Evolutionary conservation across 1,139 yeast species (phyloP).

Genomic region (Saccharomyces pastorianus): DNA sequence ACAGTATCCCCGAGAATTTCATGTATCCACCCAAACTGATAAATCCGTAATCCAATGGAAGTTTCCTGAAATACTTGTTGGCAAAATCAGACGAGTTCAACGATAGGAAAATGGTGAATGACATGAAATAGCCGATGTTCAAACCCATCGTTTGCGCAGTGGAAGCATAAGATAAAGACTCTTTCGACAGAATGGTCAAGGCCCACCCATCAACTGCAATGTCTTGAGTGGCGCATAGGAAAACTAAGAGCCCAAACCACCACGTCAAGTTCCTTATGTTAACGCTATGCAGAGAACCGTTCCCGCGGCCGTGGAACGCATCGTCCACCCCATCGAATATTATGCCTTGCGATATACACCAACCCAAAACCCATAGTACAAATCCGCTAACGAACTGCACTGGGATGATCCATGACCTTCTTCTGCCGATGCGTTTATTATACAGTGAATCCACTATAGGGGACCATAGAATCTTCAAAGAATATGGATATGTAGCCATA

Average conservation of each 20-base stretch:
- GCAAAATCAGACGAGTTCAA: conserved; percentile 90
- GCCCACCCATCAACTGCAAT: conserved; percentile 99
- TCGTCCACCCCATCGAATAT: conserved; percentile 51
- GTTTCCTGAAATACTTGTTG: conserved; percentile 63
- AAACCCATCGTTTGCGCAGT: conserved; percentile 96
- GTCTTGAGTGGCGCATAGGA: conserved; percentile 94
- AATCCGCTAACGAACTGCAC: conserved; percentile 71
- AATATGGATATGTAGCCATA: conserved; percentile 89
- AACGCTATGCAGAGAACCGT: conserved; percentile 11
- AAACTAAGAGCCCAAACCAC: conserved; percentile 66
- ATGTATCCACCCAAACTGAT: conserved; percentile 69
- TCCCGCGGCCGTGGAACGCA: conserved; percentile 18
- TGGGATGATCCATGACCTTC: conserved; percentile 93
- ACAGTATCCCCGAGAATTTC: conserved; percentile 68
- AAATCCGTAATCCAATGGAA: conserved; percentile 58
- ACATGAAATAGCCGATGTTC: conserved; percentile 84
- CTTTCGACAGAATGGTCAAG: conserved; percentile 68
- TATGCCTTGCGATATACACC: conserved; percentile 39
- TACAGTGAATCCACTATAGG: conserved; percentile 91
- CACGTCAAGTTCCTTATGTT: conserved; percentile 28
- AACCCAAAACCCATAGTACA: conserved; percentile 58
- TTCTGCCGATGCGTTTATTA: conserved; percentile 58
- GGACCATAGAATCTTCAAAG: conserved; percentile 86
- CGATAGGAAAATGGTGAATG: conserved; percentile 86
- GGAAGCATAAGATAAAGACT: conserved; percentile 83